Percentiles rank a stretch among this genome's conserved stretches.
Conservation (phyloP, 2,329 filamentous ascomycete genomes). For the Hypoxylon sp. region DNA sequence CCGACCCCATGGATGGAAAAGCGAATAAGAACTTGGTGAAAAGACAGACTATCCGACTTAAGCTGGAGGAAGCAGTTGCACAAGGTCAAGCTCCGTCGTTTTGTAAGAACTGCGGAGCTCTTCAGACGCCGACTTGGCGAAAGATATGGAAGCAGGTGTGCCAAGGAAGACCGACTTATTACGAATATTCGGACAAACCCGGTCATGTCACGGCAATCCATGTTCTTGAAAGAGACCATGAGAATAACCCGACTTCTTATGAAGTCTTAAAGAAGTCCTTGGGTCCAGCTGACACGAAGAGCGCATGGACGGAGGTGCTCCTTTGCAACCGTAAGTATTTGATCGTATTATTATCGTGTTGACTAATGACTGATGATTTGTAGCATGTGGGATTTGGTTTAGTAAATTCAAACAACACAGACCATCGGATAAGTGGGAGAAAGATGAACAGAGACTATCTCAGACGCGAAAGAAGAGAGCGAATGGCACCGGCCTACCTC, state of each 20-base stretch:
- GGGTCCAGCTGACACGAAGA: slow-evolving; percentile 71
- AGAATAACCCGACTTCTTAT: slow-evolving; percentile 74
- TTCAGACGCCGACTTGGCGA: slow-evolving; percentile 96
- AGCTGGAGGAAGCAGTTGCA: slow-evolving; percentile 73
- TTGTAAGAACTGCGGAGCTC: slow-evolving; percentile 92
- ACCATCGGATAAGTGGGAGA: slow-evolving; percentile 86
- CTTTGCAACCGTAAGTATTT: slow-evolving; percentile 85
- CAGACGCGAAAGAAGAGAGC: slow-evolving; percentile 65
- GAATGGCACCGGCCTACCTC: slow-evolving; percentile 56
- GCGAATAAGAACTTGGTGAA: slow-evolving; percentile 74
- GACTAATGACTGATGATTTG: slow-evolving; percentile 48
- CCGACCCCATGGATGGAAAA: slow-evolving; percentile 53
- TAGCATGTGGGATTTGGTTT: slow-evolving; percentile 93
- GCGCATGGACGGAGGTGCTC: slow-evolving; percentile 75
- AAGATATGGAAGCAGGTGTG: slow-evolving; percentile 88
- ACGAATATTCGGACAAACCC: slow-evolving; percentile 79
- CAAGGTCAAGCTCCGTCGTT: slow-evolving; percentile 88
- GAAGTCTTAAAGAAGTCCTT: slow-evolving; percentile 83
- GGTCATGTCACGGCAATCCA: slow-evolving; percentile 82
- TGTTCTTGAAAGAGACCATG: slow-evolving; percentile 70
- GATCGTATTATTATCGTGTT: neutral
- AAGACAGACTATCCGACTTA: slow-evolving; percentile 71
- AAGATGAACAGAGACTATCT: slow-evolving; percentile 65
- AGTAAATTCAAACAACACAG: slow-evolving; percentile 88
- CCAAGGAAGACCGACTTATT: slow-evolving; percentile 75